Base-by-base conservation (phyloP, 371 early-diverging fungal genomes). In the Mucor ambiguus region DNA sequence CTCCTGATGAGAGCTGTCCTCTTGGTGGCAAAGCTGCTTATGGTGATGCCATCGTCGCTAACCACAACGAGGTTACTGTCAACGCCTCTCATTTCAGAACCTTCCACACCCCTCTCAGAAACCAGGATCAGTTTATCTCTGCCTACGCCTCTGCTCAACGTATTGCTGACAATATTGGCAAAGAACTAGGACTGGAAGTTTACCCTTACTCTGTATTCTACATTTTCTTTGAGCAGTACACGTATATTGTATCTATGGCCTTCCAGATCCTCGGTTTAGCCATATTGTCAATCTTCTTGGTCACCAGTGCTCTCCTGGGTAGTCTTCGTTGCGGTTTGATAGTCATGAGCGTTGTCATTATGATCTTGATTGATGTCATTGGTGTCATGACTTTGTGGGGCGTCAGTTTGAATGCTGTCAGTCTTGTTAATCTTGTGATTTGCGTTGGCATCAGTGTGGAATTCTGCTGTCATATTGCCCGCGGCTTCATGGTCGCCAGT, bases 381-480 rank as follows among this genome's bases (percentile, higher is more conserved):
- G 91, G 87, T n/a, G 79, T 83, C 0, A 92, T 92, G 90, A 82
- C 81, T 0, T 18, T 89, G 4, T 90, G 88, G 90, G 77, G 71
- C 9, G 83, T 92, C 7, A 85, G 86, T 49, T 72, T 92, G 54
- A 92, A 91, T 61, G 92, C 91, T 9, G 84, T 92, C 29, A 87
- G 87, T 58, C 70, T 90, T n/a, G 93, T 92, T 32, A 92, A 92
- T 64, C 68, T 92, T 9, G 86, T 90, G 2, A 92, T 92, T 44
- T 90, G 90, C 64, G 86, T 90, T 6, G 93, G 93, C 56, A 89
- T 92, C 70, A 86, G 89, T 52, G 92, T 92, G 18, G 93, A 92
- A 61, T 92, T 92, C 68, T 90, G 90, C 60, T 86, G 86, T 38
- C 92, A 92, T 69, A 83, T 92, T 67, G 87, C 87, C 9, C 77